Conservation (phyloP, 2,329 filamentous ascomycete species). For the Diplodia sapinea region DNA sequence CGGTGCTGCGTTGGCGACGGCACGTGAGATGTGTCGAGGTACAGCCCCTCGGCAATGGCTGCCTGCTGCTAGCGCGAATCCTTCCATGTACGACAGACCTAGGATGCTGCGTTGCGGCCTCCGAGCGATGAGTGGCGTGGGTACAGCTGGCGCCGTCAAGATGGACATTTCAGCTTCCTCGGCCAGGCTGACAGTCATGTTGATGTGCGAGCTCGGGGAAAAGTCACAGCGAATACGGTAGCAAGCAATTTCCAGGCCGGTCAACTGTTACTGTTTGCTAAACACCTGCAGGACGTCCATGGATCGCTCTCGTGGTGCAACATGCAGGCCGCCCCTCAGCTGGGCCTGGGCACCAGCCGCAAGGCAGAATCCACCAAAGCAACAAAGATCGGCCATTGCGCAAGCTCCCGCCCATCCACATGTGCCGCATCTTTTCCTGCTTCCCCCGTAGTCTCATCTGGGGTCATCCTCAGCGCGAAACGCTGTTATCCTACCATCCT, state of each 20-base stretch:
- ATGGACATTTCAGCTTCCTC: neutral
- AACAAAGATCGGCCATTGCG: constrained; percentile 20
- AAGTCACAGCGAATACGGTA: neutral
- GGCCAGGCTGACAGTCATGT: neutral
- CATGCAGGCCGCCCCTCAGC: constrained; percentile 13
- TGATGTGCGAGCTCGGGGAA: neutral
- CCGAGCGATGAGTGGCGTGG: constrained; percentile 1
- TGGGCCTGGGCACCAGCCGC: constrained; percentile 24
- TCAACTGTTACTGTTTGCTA: constrained; percentile 2
- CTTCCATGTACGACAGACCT: constrained; percentile 12
- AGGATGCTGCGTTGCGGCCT: constrained; percentile 2
- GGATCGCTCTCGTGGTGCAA: neutral
- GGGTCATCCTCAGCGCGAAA: neutral
- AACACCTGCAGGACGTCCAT: neutral
- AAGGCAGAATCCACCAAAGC: constrained; percentile 9
- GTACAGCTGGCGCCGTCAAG: neutral
- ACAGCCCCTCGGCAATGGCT: constrained; percentile 22
- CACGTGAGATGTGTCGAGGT: constrained; percentile 16
- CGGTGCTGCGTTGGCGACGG: neutral
- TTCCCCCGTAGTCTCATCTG: neutral
- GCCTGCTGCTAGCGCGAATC: constrained; percentile 17
- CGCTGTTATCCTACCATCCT: constrained; percentile 11
- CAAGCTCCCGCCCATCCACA: neutral
- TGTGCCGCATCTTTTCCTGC: constrained; percentile 1
- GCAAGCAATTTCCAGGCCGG: neutral